Percentiles rank a stretch among this genome's conserved stretches.
Conservation (phyloP, 345 rosid species). For the Gossypium turneri region DNA sequence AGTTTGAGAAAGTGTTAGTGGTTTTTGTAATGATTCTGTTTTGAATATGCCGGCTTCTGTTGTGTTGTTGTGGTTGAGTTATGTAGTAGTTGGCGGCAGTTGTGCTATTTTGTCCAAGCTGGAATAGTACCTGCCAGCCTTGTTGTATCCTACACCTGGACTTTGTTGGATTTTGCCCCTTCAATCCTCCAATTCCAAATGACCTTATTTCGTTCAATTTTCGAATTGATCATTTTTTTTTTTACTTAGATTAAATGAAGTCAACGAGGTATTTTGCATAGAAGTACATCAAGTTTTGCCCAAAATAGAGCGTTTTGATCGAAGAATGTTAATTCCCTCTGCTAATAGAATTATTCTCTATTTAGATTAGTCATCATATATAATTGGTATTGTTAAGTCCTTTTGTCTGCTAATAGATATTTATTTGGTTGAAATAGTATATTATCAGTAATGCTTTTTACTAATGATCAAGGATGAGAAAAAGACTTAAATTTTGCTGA, state of each 20-base stretch:
- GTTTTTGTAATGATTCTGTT: conserved; percentile 14
- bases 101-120: background rate
- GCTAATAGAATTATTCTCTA: no score
- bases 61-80: conserved; percentile 15
- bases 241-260: background rate
- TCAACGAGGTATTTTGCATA: background rate
- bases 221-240: background rate
- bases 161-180: conserved; percentile 1
- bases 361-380: no score
- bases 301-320: background rate
- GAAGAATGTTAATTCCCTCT: no score
- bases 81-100: background rate
- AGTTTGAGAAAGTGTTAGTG: conserved; percentile 21
- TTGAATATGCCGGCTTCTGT: conserved; percentile 27
- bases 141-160: conserved; percentile 8
- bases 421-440: no score
- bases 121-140: background rate
- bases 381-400: no score
- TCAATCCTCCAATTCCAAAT: background rate
- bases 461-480: no score
- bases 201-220: background rate
- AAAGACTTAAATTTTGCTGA: no score
- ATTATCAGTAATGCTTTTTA: no score
- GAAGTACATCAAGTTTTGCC: background rate
- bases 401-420: no score